These are phyloP conservation scores for Neurospora sp. DNA, from an alignment of 495 filamentous ascomycete genomes.

Conservation along the genomic window DNA sequence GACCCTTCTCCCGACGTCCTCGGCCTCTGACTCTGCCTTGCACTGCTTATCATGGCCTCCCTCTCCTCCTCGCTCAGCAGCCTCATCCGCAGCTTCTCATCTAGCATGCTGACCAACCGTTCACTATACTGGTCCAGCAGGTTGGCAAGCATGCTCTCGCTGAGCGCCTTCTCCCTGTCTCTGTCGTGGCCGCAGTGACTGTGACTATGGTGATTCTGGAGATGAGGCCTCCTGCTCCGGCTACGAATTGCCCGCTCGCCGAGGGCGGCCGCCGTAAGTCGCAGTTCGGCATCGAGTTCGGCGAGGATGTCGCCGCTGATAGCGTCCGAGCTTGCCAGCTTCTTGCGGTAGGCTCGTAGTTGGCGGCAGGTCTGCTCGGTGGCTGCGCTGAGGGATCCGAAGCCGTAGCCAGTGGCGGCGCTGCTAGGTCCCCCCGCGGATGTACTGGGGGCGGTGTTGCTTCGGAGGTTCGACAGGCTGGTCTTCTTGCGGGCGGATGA, in stretches of 20 bases:
- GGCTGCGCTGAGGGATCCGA: constrained; percentile 58
- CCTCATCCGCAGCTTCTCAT: constrained; percentile 50
- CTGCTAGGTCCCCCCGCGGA: neutral
- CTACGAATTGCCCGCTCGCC: constrained; percentile 46
- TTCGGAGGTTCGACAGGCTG: constrained; percentile 6
- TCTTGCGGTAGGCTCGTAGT: constrained; percentile 74
- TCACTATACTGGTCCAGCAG: constrained; percentile 66
- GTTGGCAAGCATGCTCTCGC: constrained; percentile 49
- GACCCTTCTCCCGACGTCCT: constrained; percentile 18
- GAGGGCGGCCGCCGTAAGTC: constrained; percentile 61
- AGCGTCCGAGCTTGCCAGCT: constrained; percentile 53
- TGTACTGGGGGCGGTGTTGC: neutral
- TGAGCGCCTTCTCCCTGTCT: constrained; percentile 31
- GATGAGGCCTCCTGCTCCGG: constrained; percentile 6
- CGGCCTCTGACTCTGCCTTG: constrained; percentile 1
- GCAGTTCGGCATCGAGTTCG: constrained; percentile 72
- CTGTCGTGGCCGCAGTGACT: neutral
- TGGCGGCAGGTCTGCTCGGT: constrained; percentile 74
- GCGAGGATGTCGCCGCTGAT: constrained; percentile 55
- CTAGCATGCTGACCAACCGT: constrained; percentile 56
- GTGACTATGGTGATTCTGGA: neutral
- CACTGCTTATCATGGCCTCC: neutral
- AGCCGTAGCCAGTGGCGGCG: constrained; percentile 28
- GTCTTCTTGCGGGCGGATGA: constrained; percentile 21
- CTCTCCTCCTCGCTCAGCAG: constrained; percentile 19